These are phyloP conservation scores for Aspergillus niger DNA, from an alignment of 2,329 filamentous ascomycete genomes.

Conservation along the genomic window DNA sequence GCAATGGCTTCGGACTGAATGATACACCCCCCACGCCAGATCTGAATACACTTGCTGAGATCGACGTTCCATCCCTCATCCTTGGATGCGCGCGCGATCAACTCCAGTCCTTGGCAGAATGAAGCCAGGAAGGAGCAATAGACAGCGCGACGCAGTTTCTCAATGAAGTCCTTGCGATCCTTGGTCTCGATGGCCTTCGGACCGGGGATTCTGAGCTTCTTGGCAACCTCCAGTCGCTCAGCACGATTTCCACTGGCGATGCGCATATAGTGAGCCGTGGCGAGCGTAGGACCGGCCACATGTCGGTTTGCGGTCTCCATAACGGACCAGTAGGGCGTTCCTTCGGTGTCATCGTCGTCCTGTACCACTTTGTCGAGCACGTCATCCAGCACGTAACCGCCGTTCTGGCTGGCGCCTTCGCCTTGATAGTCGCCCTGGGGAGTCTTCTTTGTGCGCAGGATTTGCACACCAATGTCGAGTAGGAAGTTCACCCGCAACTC, in stretches of 20 bases:
- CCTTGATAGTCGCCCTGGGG: slow-evolving; percentile 36
- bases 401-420: slow-evolving; percentile 36
- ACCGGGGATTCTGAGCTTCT: slow-evolving; percentile 49
- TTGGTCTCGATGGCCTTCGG: slow-evolving; percentile 38
- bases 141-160: slow-evolving; percentile 61
- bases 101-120: slow-evolving; percentile 67
- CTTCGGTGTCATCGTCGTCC: slow-evolving; percentile 66
- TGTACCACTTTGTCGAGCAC: slow-evolving; percentile 72
- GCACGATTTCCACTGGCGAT: slow-evolving; percentile 64
- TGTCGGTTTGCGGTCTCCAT: slow-evolving; percentile 64
- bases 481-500: slow-evolving; percentile 64
- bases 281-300: slow-evolving; percentile 65
- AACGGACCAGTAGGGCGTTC: slow-evolving; percentile 67
- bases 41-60: slow-evolving; percentile 47
- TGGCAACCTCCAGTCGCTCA: slow-evolving; percentile 55
- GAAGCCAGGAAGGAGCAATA: slow-evolving; percentile 64
- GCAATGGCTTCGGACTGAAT: slow-evolving; percentile 68
- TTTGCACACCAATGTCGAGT: slow-evolving; percentile 63
- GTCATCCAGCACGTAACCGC: slow-evolving; percentile 58
- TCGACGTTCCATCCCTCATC: slow-evolving; percentile 60
- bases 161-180: slow-evolving; percentile 52
- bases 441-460: slow-evolving; percentile 57
- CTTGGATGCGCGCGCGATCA: slow-evolving; percentile 61
- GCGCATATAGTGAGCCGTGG: slow-evolving; percentile 63
- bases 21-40: slow-evolving; percentile 72